Evolutionary conservation across 2,329 filamentous ascomycete species (phyloP).

Genomic region (Pseudogymnoascus sp.): DNA sequence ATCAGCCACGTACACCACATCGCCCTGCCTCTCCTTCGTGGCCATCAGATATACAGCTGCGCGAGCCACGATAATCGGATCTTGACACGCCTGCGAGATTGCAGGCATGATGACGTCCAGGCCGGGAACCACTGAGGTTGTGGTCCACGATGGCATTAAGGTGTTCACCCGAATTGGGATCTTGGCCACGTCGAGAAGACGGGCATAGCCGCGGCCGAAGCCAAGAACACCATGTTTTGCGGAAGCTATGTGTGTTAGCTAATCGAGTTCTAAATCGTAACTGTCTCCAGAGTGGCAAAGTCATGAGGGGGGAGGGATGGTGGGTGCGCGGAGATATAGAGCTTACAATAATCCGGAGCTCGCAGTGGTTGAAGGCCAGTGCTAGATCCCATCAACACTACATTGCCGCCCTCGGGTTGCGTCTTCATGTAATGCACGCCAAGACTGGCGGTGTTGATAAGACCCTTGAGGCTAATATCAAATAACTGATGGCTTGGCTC

Average conservation of each 20-base stretch:
- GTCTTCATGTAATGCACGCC: slow-evolving; percentile 43
- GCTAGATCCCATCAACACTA: slow-evolving; percentile 45
- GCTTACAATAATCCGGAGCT: slow-evolving; percentile 42
- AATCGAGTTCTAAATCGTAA: not conserved
- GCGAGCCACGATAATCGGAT: slow-evolving; percentile 39
- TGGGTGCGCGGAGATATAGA: too few species aligned
- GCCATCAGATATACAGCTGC: slow-evolving; percentile 42
- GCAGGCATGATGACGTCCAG: slow-evolving; percentile 30
- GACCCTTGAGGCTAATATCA: slow-evolving; percentile 43
- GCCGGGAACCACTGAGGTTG: slow-evolving; percentile 38
- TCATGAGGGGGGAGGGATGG: not conserved
- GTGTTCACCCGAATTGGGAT: slow-evolving; percentile 47
- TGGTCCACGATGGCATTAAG: slow-evolving; percentile 47
- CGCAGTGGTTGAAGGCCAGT: slow-evolving; percentile 43
- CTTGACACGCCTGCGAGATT: slow-evolving; percentile 36
- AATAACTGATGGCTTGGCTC: slow-evolving; percentile 36
- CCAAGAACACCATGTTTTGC: slow-evolving; percentile 49
- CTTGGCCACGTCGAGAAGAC: slow-evolving; percentile 29
- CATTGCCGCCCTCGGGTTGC: slow-evolving; percentile 39
- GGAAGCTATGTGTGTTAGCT: slow-evolving; percentile 29
- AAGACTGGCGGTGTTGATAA: slow-evolving; percentile 41
- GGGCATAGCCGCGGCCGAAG: slow-evolving; percentile 39
- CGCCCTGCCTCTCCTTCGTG: slow-evolving; percentile 39
- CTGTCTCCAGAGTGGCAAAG: not conserved
- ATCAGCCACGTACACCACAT: slow-evolving; percentile 42